These are phyloP conservation scores for Arthroderma uncinatum DNA, from an alignment of 2,329 filamentous ascomycete genomes.

Conservation along the genomic window DNA sequence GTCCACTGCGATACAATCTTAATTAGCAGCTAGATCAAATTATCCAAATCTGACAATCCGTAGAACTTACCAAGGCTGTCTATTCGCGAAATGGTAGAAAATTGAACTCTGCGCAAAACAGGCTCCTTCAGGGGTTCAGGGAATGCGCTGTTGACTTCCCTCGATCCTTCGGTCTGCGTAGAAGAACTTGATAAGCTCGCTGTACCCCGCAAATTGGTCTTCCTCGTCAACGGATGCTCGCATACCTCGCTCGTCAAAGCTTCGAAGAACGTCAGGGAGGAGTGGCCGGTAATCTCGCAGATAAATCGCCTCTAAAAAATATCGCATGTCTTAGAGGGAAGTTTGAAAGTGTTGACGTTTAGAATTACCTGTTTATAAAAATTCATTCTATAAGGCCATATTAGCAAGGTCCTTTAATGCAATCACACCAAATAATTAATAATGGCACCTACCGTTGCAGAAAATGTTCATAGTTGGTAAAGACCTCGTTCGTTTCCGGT, in stretches of 20 bases:
- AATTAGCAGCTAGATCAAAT: not conserved
- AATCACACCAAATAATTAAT: slow-evolving; percentile 23
- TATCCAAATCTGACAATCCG: not conserved
- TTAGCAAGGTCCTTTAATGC: slow-evolving; percentile 10
- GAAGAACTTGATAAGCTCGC: slow-evolving; percentile 20
- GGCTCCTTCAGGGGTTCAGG: slow-evolving; percentile 85
- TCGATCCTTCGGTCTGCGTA: slow-evolving; percentile 59
- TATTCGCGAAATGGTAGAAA: slow-evolving; percentile 76
- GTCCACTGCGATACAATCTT: slow-evolving; percentile 31
- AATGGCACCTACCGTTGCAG: slow-evolving; percentile 57
- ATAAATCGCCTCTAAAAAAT: slow-evolving; percentile 65
- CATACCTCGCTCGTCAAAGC: slow-evolving; percentile 82
- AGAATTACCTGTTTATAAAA: slow-evolving; percentile 72
- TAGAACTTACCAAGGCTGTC: slow-evolving; percentile 56
- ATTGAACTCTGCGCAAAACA: slow-evolving; percentile 81
- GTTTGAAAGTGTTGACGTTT: not conserved
- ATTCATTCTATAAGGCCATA: slow-evolving; percentile 53
- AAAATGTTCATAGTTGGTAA: slow-evolving; percentile 79
- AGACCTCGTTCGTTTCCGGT: slow-evolving; percentile 78
- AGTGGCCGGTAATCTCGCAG: slow-evolving; percentile 91
- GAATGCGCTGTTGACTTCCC: slow-evolving; percentile 83
- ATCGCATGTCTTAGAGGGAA: slow-evolving; percentile 7
- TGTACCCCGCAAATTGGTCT: not conserved
- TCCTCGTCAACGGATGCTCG: slow-evolving; percentile 15
- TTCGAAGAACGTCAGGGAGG: slow-evolving; percentile 81